These are phyloP conservation scores for Phialophora verrucosa DNA, from an alignment of 2,329 filamentous ascomycete species.

Conservation along the genomic window DNA sequence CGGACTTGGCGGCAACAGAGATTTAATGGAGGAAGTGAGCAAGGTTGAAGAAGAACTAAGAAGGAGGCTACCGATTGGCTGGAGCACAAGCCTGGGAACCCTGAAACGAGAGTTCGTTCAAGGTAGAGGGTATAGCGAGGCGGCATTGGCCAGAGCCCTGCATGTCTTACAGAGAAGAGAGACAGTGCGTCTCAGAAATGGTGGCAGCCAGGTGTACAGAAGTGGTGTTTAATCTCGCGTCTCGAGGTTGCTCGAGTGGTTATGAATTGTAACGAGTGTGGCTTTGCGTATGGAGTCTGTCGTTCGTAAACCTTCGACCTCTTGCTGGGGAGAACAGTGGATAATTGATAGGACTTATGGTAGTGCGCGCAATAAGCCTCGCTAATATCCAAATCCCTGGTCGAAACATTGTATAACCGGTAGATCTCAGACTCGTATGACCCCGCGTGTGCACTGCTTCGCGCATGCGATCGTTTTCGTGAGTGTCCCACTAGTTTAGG, in stretches of 20 bases:
- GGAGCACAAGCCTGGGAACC: conserved; percentile 88
- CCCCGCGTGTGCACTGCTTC: not conserved
- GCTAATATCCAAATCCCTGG: not conserved
- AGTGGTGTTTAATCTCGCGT: conserved; percentile 48
- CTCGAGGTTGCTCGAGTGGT: not conserved
- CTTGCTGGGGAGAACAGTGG: not conserved
- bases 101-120: conserved; percentile 90
- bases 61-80: conserved; percentile 87
- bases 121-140: conserved; percentile 86
- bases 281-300: not conserved
- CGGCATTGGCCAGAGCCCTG: conserved; percentile 80
- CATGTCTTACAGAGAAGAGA: conserved; percentile 86
- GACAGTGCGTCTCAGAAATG: conserved; percentile 62
- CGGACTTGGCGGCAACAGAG: conserved; percentile 67
- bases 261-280: conserved; percentile 23
- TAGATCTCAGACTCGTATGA: not conserved
- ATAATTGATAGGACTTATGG: not conserved
- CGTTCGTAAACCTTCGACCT: not conserved
- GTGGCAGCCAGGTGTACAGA: conserved; percentile 56
- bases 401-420: too few relatives aligned
- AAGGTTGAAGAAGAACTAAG: conserved; percentile 89
- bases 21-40: conserved; percentile 86
- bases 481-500: not conserved
- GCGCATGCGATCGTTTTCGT: not conserved
- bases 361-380: not conserved